Percentiles rank a stretch among this genome's conserved stretches.
Conservation (phyloP, 1,284 basidiomycete genomes). For the Ustilago curta region DNA sequence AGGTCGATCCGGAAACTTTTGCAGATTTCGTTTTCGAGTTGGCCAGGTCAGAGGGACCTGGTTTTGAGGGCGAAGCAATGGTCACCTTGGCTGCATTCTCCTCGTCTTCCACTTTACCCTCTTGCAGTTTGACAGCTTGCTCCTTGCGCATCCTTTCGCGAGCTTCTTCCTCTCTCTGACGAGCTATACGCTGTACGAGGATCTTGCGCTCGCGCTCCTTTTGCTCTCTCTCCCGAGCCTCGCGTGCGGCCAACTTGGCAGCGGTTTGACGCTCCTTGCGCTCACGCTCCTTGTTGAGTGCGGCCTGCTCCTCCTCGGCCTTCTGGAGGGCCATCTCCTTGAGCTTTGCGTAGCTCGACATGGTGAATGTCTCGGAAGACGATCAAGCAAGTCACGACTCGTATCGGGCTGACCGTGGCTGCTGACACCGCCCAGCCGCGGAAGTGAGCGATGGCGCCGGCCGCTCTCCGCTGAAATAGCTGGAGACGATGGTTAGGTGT, state of each 20-base stretch:
- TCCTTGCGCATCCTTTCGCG: conserved; percentile 41
- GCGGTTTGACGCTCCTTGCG: conserved; percentile 39
- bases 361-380: not conserved
- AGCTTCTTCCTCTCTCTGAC: conserved; percentile 45
- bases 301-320: conserved; percentile 38
- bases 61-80: conserved; percentile 1
- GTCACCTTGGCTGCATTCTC: not conserved
- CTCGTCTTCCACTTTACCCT: conserved; percentile 20
- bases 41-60: not conserved
- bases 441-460: not conserved
- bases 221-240: conserved; percentile 39
- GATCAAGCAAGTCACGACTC: too few relatives aligned
- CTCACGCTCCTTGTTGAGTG: conserved; percentile 31
- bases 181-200: conserved; percentile 34
- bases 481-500: conserved; percentile 6
- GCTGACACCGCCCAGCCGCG: not conserved
- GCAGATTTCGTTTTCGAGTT: conserved; percentile 3
- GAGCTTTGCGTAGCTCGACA: conserved; percentile 50
- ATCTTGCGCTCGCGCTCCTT: conserved; percentile 49
- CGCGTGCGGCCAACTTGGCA: conserved; percentile 37
- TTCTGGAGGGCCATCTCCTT: conserved; percentile 47
- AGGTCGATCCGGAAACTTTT: conserved; percentile 30
- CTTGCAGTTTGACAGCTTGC: conserved; percentile 11
- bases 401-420: not conserved
- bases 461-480: conserved; percentile 8